These are phyloP conservation scores for Crithidia bombi DNA, from an alignment of 208 protist genomes.

Conservation along the genomic window DNA sequence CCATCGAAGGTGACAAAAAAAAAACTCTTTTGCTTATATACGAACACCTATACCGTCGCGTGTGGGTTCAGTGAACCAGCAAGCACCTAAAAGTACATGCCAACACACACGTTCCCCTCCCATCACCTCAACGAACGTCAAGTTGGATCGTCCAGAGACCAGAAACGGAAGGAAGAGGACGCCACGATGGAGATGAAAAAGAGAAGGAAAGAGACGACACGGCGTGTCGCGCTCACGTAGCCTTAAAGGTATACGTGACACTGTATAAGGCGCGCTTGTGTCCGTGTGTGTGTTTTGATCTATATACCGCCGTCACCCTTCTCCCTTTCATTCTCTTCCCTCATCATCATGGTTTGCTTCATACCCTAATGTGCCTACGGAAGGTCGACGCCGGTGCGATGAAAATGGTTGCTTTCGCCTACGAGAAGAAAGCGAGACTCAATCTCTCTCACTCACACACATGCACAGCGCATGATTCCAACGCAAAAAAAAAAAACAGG, in stretches of 20 bases:
- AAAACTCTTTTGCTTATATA: constrained; percentile 5
- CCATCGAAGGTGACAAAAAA: too few relatives aligned
- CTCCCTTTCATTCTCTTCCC: too few relatives aligned
- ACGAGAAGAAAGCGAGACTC: constrained; percentile 6
- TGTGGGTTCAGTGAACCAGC: constrained; percentile 3
- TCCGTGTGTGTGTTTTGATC: too few relatives aligned
- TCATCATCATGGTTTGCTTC: too few relatives aligned
- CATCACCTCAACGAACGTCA: neutral
- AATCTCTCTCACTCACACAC: constrained; percentile 6
- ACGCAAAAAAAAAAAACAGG: neutral
- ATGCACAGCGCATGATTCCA: constrained; percentile 23
- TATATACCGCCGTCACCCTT: too few relatives aligned
- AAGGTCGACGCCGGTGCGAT: too few relatives aligned
- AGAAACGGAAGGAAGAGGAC: neutral
- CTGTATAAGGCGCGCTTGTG: neutral
- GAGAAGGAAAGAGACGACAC: neutral
- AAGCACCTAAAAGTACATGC: constrained; percentile 16
- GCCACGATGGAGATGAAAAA: neutral
- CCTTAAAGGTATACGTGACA: too few relatives aligned
- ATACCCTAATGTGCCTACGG: too few relatives aligned
- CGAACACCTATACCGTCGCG: constrained; percentile 1
- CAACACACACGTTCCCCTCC: neutral
- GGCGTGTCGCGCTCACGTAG: too few relatives aligned
- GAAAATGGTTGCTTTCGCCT: too few relatives aligned
- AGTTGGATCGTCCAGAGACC: neutral